Conservation (phyloP, 2,329 filamentous ascomycete species). For the Penicillium sp. region DNA sequence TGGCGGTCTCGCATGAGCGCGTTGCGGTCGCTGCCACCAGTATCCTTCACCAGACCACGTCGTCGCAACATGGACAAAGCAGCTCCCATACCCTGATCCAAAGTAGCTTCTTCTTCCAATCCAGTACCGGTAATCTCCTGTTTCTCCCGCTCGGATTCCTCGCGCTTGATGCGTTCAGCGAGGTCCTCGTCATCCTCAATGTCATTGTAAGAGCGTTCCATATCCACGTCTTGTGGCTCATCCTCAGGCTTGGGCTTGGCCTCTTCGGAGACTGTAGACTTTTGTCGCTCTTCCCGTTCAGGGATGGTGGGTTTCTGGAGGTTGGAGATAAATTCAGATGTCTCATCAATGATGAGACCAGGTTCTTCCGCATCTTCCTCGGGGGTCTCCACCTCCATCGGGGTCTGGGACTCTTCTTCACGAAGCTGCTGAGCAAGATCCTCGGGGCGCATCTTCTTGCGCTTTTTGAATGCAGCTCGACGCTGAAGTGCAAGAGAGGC, state of each 20-base stretch:
- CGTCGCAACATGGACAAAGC: slow-evolving; percentile 81
- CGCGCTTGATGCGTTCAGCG: slow-evolving; percentile 52
- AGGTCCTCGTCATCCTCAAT: slow-evolving; percentile 52
- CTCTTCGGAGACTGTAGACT: slow-evolving; percentile 29
- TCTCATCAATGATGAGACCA: slow-evolving; percentile 91
- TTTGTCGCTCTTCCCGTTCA: slow-evolving; percentile 50
- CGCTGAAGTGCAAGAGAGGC: slow-evolving; percentile 81
- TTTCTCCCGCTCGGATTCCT: slow-evolving; percentile 43
- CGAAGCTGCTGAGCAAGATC: slow-evolving; percentile 80
- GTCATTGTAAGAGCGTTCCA: slow-evolving; percentile 55
- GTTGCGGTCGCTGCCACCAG: slow-evolving; percentile 64
- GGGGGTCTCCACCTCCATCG: slow-evolving; percentile 61
- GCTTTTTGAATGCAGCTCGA: slow-evolving; percentile 81
- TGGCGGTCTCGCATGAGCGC: slow-evolving; percentile 69
- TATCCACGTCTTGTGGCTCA: slow-evolving; percentile 55
- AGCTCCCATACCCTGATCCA: slow-evolving; percentile 76
- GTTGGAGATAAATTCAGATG: slow-evolving; percentile 89
- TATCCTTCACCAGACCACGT: slow-evolving; percentile 73
- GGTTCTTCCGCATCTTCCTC: slow-evolving; percentile 54
- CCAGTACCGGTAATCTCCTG: slow-evolving; percentile 62
- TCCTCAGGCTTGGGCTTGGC: slow-evolving; percentile 39
- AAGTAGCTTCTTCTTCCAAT: slow-evolving; percentile 79
- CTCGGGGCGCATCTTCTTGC: slow-evolving; percentile 81
- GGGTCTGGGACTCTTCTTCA: slow-evolving; percentile 57
- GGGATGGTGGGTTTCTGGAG: slow-evolving; percentile 66